These are phyloP conservation scores for Calocybe indica DNA, from an alignment of 768 basidiomycete species.

Conservation along the genomic window DNA sequence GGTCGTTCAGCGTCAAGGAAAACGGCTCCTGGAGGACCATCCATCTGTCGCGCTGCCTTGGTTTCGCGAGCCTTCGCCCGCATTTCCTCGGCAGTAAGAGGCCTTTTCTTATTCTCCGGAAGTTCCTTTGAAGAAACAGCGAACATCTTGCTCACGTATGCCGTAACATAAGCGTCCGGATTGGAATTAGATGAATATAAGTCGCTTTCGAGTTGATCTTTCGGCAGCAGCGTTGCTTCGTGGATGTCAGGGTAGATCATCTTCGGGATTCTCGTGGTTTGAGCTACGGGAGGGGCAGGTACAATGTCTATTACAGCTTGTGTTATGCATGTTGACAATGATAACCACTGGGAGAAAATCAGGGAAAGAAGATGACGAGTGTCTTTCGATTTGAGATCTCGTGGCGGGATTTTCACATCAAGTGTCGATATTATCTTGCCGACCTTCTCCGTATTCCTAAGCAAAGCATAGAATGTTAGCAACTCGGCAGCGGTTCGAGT, in stretches of 20 bases:
- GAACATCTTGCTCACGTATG: slow-evolving; percentile 98
- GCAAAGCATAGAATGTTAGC: too few relatives aligned
- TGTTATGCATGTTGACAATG: slow-evolving; percentile 88
- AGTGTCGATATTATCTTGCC: slow-evolving; percentile 82
- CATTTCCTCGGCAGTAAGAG: slow-evolving; percentile 81
- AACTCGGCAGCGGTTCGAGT: background rate
- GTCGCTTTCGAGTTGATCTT: slow-evolving; percentile 78
- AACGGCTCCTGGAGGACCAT: slow-evolving; percentile 8
- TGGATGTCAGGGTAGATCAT: slow-evolving; percentile 84
- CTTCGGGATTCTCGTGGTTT: slow-evolving; percentile 78
- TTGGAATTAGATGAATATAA: slow-evolving; percentile 67
- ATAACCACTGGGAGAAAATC: slow-evolving; percentile 95
- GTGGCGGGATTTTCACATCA: slow-evolving; percentile 74
- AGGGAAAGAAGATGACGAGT: slow-evolving; percentile 74
- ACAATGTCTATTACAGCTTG: slow-evolving; percentile 90
- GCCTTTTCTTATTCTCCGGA: slow-evolving; percentile 78
- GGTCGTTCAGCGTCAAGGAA: slow-evolving; percentile 2
- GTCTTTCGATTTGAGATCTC: slow-evolving; percentile 92
- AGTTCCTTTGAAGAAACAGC: slow-evolving; percentile 76
- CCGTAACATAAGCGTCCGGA: slow-evolving; percentile 58
- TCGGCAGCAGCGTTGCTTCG: slow-evolving; percentile 52
- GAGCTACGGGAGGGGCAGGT: slow-evolving; percentile 82
- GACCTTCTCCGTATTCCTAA: slow-evolving; percentile 85
- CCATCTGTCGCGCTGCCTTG: slow-evolving; percentile 28
- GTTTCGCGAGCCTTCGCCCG: slow-evolving; percentile 54